Evolutionary conservation across 768 basidiomycete species (phyloP).

Genomic region (Strobilomyces echinocephalus): DNA sequence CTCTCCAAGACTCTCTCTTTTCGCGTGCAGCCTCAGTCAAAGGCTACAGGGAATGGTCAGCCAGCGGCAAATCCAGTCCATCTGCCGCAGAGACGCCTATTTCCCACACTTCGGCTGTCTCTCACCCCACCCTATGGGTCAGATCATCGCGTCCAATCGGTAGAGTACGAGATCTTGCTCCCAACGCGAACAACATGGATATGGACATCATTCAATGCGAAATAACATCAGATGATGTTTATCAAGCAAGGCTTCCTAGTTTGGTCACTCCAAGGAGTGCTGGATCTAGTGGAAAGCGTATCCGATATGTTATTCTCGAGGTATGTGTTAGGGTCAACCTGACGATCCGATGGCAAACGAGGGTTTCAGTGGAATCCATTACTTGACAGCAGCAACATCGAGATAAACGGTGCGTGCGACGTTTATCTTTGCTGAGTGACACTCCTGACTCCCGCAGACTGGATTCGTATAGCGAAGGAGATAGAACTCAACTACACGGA

Average conservation of each 20-base stretch:
- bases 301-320: constrained; percentile 83
- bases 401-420: constrained; percentile 58
- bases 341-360: constrained; percentile 1
- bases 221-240: constrained; percentile 57
- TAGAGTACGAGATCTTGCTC: constrained; percentile 34
- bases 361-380: constrained; percentile 72
- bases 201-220: constrained; percentile 35
- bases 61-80: constrained; percentile 55
- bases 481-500: constrained; percentile 84
- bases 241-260: constrained; percentile 69
- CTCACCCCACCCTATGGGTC: constrained; percentile 48
- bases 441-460: constrained; percentile 47
- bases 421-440: background rate
- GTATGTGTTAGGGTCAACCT: constrained; percentile 35
- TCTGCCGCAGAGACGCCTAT: constrained; percentile 11
- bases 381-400: constrained; percentile 86
- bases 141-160: constrained; percentile 70
- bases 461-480: constrained; percentile 87
- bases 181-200: constrained; percentile 22
- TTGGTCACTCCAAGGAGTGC: constrained; percentile 73
- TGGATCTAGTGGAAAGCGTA: constrained; percentile 59
- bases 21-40: constrained; percentile 75
- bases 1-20: constrained; percentile 79
- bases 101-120: constrained; percentile 2
- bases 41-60: constrained; percentile 75